Evolutionary conservation across 257 asterid species (phyloP).

Genomic region (Nicotiana attenuata): DNA sequence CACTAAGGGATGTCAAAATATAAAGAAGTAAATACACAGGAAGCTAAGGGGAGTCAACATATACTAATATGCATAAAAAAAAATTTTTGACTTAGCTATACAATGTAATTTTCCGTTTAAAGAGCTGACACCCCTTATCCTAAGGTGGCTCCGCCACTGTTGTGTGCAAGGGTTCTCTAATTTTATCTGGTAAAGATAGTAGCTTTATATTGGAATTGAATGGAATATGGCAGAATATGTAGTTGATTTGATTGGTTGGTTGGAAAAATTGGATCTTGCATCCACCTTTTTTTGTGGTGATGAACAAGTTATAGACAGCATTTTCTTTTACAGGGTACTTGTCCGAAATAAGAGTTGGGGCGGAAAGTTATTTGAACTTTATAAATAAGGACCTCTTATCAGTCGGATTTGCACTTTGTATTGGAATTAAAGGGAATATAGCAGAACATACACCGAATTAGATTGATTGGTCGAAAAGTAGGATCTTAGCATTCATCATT

Average conservation of each 20-base stretch:
- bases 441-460: neutral
- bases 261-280: neutral
- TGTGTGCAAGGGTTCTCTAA: neutral
- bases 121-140: no score
- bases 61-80: no score
- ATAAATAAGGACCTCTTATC: neutral
- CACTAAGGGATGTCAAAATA: no score
- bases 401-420: neutral
- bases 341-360: neutral
- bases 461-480: neutral
- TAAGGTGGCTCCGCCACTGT: no score
- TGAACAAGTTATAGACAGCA: neutral
- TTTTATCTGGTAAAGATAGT: neutral
- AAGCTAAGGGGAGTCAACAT: no score
- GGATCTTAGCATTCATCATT: neutral
- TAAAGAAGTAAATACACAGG: no score
- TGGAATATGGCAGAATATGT: neutral
- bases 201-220: neutral
- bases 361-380: no score
- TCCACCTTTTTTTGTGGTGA: neutral
- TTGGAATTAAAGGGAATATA: neutral
- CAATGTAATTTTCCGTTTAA: no score
- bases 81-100: no score
- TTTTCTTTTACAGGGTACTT: neutral
- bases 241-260: neutral